Evolutionary conservation across 2,329 filamentous ascomycete species (phyloP).

Genomic region (Trichophyton rubrum): DNA sequence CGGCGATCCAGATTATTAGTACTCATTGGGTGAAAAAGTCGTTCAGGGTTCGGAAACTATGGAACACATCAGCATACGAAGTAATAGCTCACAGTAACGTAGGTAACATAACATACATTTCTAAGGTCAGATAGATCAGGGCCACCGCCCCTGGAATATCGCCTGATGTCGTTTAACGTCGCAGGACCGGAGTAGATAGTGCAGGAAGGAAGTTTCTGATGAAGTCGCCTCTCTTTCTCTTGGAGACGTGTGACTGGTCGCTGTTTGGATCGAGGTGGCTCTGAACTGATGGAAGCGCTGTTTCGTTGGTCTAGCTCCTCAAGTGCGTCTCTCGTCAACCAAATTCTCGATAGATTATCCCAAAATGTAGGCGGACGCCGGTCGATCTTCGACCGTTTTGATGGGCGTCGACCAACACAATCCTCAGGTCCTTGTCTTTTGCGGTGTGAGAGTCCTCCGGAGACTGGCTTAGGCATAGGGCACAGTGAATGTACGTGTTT

Average conservation of each 20-base stretch:
- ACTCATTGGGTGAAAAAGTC: not conserved
- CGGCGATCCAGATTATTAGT: not conserved
- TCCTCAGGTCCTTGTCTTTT: not conserved
- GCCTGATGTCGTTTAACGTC: not conserved
- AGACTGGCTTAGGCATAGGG: too few species aligned
- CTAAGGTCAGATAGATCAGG: not conserved
- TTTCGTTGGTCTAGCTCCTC: constrained; percentile 17
- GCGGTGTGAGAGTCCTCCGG: not conserved
- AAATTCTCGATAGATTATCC: constrained; percentile 18
- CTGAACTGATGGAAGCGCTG: not conserved
- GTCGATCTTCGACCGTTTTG: constrained; percentile 7
- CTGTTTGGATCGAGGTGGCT: not conserved
- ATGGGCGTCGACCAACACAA: not conserved
- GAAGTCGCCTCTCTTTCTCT: constrained; percentile 6
- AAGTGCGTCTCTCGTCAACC: constrained; percentile 15
- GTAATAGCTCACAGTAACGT: not conserved
- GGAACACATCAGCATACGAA: not conserved
- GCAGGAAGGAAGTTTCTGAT: constrained; percentile 4
- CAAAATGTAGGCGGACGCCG: constrained; percentile 11
- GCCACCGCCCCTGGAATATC: not conserved
- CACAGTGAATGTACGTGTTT: too few species aligned
- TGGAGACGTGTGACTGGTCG: constrained; percentile 8
- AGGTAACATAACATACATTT: not conserved
- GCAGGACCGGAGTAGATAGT: not conserved
- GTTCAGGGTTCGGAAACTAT: not conserved